Base-by-base conservation (phyloP, 1,284 basidiomycete genomes). In the Trametes versicolor region DNA sequence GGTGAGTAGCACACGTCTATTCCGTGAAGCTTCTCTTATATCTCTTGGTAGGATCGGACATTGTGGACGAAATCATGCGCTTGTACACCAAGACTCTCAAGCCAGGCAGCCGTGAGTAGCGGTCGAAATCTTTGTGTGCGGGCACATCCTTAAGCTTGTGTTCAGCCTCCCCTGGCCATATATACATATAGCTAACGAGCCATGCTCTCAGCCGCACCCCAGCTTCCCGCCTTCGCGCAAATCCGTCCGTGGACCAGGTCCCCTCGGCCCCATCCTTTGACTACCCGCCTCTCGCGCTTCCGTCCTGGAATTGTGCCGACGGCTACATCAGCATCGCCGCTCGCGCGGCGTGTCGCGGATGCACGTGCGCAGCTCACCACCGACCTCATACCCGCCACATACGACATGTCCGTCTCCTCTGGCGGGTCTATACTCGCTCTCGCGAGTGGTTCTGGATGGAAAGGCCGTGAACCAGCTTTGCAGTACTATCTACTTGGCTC, bases 381-480 rank as follows among this genome's bases (percentile, higher is more conserved):
- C 45, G 70, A 73, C n/a, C 52, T 58, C 6, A 71, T 75, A 17
- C 41, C 49, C 21, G n/a, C 51, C 2, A 73, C 76, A 8, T 60
- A 70, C 8, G 52, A 58, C n/a, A 57, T 80, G 52, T 29, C 41
- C 27, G 52, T 79, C 9, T 75, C 77, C 12, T 23, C 69, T 4
- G 67, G 60, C 19, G 73, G 73, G 2, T 70, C 70, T 7, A 73
- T 73, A 36, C 58, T 81, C 4, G 70, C 73, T 1, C 32, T 78
- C 8, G 54, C 69, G 1, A 55, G 65, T 19, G 69, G 70, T n/a
- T 73, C 75, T 5, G 80, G 80, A 2, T 81, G 68, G 57, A 81
- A 79, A 65, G 70, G 76, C 48, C 74, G 77, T 19, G 70, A 72
- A 1, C 79, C 80, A 0, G 57, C 64, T 9, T 63, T 80, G 13